Percentiles rank a stretch among this genome's conserved stretches.
Conservation (phyloP, 306 rosid genomes). For the Styphnolobium japonicum region DNA sequence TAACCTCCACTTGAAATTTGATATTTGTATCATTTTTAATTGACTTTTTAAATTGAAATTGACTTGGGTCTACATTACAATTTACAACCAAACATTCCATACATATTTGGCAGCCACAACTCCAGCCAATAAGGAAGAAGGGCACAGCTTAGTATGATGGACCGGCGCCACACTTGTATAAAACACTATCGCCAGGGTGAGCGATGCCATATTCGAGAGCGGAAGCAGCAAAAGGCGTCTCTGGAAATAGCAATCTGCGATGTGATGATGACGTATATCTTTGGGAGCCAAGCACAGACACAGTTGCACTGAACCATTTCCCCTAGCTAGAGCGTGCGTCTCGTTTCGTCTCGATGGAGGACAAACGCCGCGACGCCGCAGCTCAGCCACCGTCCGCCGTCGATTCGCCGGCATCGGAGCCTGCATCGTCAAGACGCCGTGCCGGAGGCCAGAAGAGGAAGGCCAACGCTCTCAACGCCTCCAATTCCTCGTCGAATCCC, state of each 20-base stretch:
- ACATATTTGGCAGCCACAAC: too few relatives aligned
- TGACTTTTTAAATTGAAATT: too few relatives aligned
- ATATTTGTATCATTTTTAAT: too few relatives aligned
- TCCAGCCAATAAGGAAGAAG: neutral
- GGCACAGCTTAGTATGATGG: neutral
- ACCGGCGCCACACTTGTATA: neutral
- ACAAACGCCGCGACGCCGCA: constrained; percentile 64
- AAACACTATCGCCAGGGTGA: neutral
- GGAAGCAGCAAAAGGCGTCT: neutral
- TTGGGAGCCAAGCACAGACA: neutral
- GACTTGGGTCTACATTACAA: too few relatives aligned
- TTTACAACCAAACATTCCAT: too few relatives aligned
- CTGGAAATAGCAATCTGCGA: neutral
- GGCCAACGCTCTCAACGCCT: constrained; percentile 37
- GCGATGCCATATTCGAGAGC: neutral
- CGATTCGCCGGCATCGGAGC: constrained; percentile 63
- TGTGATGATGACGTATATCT: constrained; percentile 9
- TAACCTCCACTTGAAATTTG: too few relatives aligned
- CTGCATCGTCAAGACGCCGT: constrained; percentile 65
- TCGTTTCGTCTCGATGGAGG: constrained; percentile 77
- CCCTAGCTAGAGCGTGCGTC: too few relatives aligned
- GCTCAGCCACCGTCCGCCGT: constrained; percentile 35
- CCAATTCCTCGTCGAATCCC: constrained; percentile 56
- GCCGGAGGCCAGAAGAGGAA: constrained; percentile 76
- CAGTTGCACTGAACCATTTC: constrained; percentile 1